Percentiles rank a stretch among this genome's conserved stretches.
Conservation (phyloP, 2,329 filamentous ascomycete genomes). For the Aspergillus udagawae region DNA sequence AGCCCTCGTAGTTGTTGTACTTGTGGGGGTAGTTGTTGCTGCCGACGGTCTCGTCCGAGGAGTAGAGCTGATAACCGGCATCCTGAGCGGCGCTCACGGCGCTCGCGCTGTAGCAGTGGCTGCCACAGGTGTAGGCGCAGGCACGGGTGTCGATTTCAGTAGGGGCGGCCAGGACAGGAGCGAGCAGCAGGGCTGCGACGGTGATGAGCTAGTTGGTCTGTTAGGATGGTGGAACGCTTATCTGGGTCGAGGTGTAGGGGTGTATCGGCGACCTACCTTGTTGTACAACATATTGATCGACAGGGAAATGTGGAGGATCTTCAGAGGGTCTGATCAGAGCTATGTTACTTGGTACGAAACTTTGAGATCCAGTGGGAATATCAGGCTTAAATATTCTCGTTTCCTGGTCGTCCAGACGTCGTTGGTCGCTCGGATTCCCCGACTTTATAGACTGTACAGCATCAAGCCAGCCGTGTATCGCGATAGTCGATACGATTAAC, state of each 20-base stretch:
- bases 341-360: neutral
- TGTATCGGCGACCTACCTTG: conserved; percentile 13
- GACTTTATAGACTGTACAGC: neutral
- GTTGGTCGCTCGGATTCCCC: neutral
- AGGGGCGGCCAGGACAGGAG: conserved; percentile 23
- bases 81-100: conserved; percentile 50
- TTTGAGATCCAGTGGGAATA: neutral
- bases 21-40: conserved; percentile 53
- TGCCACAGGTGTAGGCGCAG: conserved; percentile 53
- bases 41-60: conserved; percentile 27
- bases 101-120: conserved; percentile 48
- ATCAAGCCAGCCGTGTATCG: neutral
- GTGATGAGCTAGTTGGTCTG: neutral
- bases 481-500: neutral
- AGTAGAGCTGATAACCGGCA: conserved; percentile 51
- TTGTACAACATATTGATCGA: conserved; percentile 21
- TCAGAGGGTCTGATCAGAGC: neutral
- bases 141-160: conserved; percentile 35
- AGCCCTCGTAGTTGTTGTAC: conserved; percentile 62
- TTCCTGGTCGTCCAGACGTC: neutral
- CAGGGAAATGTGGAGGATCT: neutral
- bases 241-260: neutral
- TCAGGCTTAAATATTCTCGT: neutral
- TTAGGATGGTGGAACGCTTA: neutral
- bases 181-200: conserved; percentile 18